phyloP scores from a whole-genome alignment of 2,329 filamentous ascomycete species.

The Elsinoe fawcettii region DNA sequence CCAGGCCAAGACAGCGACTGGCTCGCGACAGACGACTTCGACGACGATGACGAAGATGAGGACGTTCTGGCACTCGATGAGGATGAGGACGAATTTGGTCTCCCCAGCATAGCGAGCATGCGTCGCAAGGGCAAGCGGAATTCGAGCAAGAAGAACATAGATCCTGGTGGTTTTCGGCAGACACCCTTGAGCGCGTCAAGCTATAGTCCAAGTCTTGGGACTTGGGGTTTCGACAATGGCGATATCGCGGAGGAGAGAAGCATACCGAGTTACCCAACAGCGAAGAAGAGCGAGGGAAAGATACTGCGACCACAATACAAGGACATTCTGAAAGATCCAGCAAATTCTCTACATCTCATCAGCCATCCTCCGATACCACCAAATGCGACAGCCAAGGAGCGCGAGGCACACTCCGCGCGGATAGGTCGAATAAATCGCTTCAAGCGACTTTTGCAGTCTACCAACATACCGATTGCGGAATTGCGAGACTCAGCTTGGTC shows the following conservation, averaged over 20 bases:
- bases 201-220: constrained; percentile 18
- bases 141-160: constrained; percentile 37
- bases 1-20: constrained; percentile 77
- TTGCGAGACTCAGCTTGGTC: constrained; percentile 86
- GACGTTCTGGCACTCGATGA: constrained; percentile 74
- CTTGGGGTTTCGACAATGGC: constrained; percentile 69
- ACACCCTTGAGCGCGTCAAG: constrained; percentile 15
- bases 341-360: constrained; percentile 90
- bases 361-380: constrained; percentile 69
- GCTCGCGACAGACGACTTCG: constrained; percentile 57
- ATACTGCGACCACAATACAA: constrained; percentile 96
- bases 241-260: constrained; percentile 91
- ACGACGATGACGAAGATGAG: constrained; percentile 48
- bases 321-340: constrained; percentile 77
- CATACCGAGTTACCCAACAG: constrained; percentile 71
- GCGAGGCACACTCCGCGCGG: constrained; percentile 75
- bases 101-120: constrained; percentile 88
- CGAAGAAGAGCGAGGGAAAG: constrained; percentile 87
- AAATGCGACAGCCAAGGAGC: constrained; percentile 71
- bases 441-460: constrained; percentile 88
- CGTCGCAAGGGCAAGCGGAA: constrained; percentile 57
- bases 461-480: constrained; percentile 76
- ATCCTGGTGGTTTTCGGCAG: constrained; percentile 32
- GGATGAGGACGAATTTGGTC: constrained; percentile 88
- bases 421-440: constrained; percentile 98